These are phyloP conservation scores for Penicillium sp. DNA, from an alignment of 2,329 filamentous ascomycete species.

Conservation along the genomic window DNA sequence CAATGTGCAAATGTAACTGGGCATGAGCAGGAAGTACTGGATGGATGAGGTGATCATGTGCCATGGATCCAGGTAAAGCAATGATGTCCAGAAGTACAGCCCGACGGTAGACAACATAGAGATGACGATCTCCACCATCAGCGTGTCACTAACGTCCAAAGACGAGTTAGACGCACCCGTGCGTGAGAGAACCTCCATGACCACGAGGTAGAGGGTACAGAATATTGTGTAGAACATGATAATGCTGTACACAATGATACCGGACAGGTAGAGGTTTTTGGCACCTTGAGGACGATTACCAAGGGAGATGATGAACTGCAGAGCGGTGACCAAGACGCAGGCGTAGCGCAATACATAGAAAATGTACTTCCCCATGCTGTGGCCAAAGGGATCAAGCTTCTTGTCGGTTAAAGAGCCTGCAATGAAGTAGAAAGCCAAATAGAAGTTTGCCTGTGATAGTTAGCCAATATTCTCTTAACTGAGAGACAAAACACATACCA, in stretches of 20 bases:
- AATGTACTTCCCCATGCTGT: constrained; percentile 77
- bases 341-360: constrained; percentile 83
- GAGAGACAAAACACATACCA: constrained; percentile 45
- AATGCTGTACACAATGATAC: constrained; percentile 83
- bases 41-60: constrained; percentile 92
- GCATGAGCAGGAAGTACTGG: constrained; percentile 91
- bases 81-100: constrained; percentile 92
- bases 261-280: constrained; percentile 81
- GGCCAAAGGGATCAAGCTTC: constrained; percentile 83
- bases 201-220: constrained; percentile 81
- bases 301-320: constrained; percentile 94
- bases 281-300: constrained; percentile 92
- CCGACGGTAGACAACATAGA: constrained; percentile 85
- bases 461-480: constrained; percentile 7
- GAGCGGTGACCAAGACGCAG: constrained; percentile 81
- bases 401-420: constrained; percentile 82
- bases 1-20: constrained; percentile 91
- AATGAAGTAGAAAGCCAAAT: constrained; percentile 97
- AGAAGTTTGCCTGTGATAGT: constrained; percentile 75
- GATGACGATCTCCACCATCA: constrained; percentile 93
- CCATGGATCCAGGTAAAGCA: constrained; percentile 97
- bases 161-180: constrained; percentile 48
- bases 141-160: constrained; percentile 67
- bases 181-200: constrained; percentile 66
- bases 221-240: constrained; percentile 98